Base-by-base conservation (phyloP, 495 filamentous ascomycete species). In the Thozetella sp. region DNA sequence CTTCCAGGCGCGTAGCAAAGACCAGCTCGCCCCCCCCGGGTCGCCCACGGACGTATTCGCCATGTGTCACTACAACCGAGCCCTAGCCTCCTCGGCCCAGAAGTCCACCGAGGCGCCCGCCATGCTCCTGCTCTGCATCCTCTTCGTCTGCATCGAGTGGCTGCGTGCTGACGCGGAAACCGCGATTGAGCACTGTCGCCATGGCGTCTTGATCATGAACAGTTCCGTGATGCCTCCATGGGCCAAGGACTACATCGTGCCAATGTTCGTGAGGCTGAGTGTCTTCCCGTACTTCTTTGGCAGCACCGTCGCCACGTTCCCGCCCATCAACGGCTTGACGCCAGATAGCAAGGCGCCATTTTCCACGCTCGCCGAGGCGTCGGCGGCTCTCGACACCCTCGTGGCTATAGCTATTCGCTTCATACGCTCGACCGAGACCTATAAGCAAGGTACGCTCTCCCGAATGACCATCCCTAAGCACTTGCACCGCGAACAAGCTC, bases 81-180 rank as follows among this genome's bases (percentile, higher is more conserved):
- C 70, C 20, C 61, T 76, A 10, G 64, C 69, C 45, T 58, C 72
- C n/a, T 60, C 73, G 17, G 61, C 69, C 6, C 15, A 6, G 37
- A 63, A 67, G 17, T 62, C 64, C 3, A 64, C 61, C n/a, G 53
- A 64, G 59, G 59, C 66, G 53, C 48, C 57, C 61, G 64, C 76
- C n/a, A 76, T 84, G 17, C 66, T 85, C n/a, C 72, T 85, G 6
- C 79, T 73, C 19, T 85, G 83, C 55, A 67, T 83, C 11, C 67
- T 86, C 51, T 86, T 84, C 46, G 80, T 83, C 27, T 85, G 82
- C 60, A 80, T 86, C 46, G 83, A 86, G 59, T 70, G 73, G 9
- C 60, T 86, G 2, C 74, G 76, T n/a, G 81, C 75, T 2, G 73
- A 83, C 64, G 64, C 69, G 9, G 53, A 70, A 11, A 72, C 68